Evolutionary conservation across 148 eudicot genomes (phyloP).

Genomic region (Cornus florida): DNA sequence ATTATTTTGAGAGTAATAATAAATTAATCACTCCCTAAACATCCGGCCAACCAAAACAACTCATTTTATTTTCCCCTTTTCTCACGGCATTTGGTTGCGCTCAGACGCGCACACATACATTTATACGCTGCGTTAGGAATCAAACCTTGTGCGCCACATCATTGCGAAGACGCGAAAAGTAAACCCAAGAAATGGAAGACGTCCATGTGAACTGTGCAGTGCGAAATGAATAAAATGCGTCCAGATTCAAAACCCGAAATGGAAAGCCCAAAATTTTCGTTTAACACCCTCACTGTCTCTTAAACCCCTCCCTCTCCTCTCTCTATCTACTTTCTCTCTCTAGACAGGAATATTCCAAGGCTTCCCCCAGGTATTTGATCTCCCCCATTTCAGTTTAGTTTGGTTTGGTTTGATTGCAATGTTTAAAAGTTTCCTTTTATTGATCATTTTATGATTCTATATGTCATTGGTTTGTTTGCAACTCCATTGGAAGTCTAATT

Average conservation of each 20-base stretch:
- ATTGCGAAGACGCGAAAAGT: background rate
- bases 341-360: background rate
- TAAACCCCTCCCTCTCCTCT: background rate
- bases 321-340: background rate
- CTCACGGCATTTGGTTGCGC: no score
- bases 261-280: background rate
- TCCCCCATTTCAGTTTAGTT: background rate
- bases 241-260: constrained; percentile 1
- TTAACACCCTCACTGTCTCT: background rate
- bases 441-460: background rate
- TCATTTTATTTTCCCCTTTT: no score
- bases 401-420: background rate
- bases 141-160: background rate
- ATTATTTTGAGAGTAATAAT: no score
- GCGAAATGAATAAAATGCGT: background rate
- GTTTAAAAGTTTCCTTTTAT: background rate
- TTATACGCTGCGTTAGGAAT: no score
- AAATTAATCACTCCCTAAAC: no score
- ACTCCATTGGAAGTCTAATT: background rate
- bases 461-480: background rate
- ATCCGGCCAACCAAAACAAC: no score
- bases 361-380: constrained; percentile 1
- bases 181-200: no score
- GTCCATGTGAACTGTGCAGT: background rate
- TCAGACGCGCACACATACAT: no score